Evolutionary conservation across 1,284 basidiomycete genomes (phyloP), one percentile per base, ranked within the genome.

Genomic region (Sporisorium graminicola): DNA sequence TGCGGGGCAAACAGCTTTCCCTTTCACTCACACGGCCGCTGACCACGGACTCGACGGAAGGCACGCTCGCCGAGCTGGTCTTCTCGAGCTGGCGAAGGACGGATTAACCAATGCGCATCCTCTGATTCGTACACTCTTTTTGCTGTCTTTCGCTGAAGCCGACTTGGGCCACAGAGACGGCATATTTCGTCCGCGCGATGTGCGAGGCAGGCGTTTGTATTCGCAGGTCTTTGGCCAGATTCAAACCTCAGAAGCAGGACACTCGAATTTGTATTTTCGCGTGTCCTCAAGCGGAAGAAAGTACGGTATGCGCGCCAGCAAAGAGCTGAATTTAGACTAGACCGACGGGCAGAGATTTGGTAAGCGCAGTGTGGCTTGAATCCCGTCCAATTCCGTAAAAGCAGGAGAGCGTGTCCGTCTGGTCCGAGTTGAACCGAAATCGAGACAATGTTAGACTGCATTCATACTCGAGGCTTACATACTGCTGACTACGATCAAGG

Each of bases 331-430:
- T n/a, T 49, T 49, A 16, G 22, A n/a, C 26, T 18, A 40, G 16
- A 8, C 37, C 12, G 13, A 33, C 31, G 33, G 26, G 24, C 24
- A 43, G 68, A 54, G 68, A 54, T 72, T 72, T 61, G 62, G 64
- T 72, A 72, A 69, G 60, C 66, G 56, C 56, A 31, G 20, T 40
- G 27, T 12, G 26, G 5, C 49, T 20, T 20, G 26, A 46, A 43
- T 59, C 40, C 69, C 69, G 69, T 72, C 55, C 55, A 72, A 52
- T 72, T 66, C 69, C 69, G 68, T 35, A 35, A 13, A 20, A n/a
- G 24, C 24, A 6, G 14, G 3, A 16, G 44, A 14, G 24, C 13
- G 22, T 22, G 18, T 20, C 33, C n/a, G n/a, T n/a, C n/a, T n/a
- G n/a, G 22, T 63, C 69, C 64, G 69, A 49, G 20, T 58, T 66